Evolutionary conservation across 2,329 filamentous ascomycete species (phyloP), one percentile per base, ranked within the genome.

Genomic region (Rachicladosporium sp.): DNA sequence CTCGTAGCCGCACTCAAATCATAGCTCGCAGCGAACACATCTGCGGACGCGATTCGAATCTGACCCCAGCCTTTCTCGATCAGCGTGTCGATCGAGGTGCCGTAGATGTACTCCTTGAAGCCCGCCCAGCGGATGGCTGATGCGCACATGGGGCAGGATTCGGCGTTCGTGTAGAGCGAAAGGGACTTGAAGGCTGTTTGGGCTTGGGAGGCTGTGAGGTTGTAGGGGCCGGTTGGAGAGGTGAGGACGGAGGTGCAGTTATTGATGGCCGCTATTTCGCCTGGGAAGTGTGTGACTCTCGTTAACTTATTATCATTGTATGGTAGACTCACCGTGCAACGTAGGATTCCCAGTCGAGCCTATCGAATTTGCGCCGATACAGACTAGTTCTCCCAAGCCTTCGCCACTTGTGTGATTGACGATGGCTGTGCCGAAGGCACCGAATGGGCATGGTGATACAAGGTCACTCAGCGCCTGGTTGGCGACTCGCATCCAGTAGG

Each of bases 61-160:
- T 73, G 68, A 4, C 54, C 51, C 70, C 71, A 76, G 4, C 70
- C 71, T 21, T 61, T 54, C 29, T 60, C 53, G 10, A 68, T 55
- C 29, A 74, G 56, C 4, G 54, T 59, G 12, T 65, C 57, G 42
- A 73, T 69, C 19, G 60, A 65, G 1, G 69, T 73, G 4, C 70
- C 70, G 47, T 68, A 75, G 6, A 75, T 62, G 49, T 70, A 71
- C 54, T 74, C 72, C 29, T 58, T 61, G 56, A 75, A 73, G 0
- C 69, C 69, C 0, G 70, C 61, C 69, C 68, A 74, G 1, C 69
- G 64, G 44, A 75, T 73, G 0, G 70, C 71, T 6, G 69, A 65
- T 1, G 72, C 70, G 47, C 73, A 76, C 66, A 75, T 76, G 5
- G 71, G 67, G 52, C 72, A 76, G 41, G 65, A 68, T 53, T 76